Percentiles rank a stretch among this genome's conserved stretches.
Evolutionary conservation across 148 eudicot genomes (phyloP).

Genomic region (Amaranthus palmeri): DNA sequence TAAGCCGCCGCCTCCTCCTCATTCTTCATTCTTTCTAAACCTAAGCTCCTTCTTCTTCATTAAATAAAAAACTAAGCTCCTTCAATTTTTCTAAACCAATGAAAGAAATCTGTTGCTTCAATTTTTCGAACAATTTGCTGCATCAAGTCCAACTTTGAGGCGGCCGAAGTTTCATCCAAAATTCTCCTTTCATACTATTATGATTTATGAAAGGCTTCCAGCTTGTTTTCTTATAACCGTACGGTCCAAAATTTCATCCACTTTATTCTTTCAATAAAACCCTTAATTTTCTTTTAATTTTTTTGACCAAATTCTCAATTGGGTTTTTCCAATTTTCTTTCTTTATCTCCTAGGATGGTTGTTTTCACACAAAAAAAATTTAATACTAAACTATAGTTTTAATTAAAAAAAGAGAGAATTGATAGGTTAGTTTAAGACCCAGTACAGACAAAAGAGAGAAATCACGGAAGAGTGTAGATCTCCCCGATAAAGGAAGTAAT

Average conservation of each 20-base stretch:
- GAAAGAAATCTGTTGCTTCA: too few species aligned
- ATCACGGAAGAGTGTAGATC: conserved; percentile 49
- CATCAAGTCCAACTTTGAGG: too few species aligned
- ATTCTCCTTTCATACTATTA: background rate
- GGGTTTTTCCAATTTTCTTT: background rate
- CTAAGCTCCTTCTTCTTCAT: too few species aligned
- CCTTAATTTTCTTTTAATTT: background rate
- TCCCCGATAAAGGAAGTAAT: conserved; percentile 38
- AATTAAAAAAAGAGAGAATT: too few species aligned
- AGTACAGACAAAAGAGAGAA: conserved; percentile 70
- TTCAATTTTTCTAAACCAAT: too few species aligned
- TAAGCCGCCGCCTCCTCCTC: too few species aligned
- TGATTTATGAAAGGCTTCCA: background rate
- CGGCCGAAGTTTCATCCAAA: conserved; percentile 9
- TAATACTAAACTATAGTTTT: too few species aligned
- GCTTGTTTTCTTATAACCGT: background rate
- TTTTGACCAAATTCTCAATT: conserved; percentile 6
- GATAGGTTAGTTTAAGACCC: conserved; percentile 66
- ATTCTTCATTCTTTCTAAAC: too few species aligned
- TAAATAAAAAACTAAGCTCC: too few species aligned
- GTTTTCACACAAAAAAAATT: background rate
- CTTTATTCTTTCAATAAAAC: too few species aligned
- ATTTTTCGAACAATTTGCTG: too few species aligned
- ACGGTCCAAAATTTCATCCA: background rate
- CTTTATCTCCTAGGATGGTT: background rate